Conservation (phyloP, 805 yeast species). For the Myxozyma melibiosi region DNA sequence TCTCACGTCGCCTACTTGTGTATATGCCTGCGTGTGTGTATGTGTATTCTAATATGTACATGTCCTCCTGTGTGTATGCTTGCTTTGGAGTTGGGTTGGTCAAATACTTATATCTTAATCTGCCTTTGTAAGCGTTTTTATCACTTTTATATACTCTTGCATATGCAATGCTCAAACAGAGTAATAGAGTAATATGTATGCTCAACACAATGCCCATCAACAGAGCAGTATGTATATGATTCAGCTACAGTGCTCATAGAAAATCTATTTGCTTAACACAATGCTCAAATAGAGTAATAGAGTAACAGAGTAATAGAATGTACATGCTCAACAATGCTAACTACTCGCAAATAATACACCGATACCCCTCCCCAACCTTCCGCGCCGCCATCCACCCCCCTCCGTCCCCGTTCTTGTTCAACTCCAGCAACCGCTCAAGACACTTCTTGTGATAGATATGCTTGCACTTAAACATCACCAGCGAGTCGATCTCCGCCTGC, state of each 20-base stretch:
- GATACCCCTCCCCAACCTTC: slow-evolving; percentile 28
- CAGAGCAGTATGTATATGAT: no score
- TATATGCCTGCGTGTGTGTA: not conserved
- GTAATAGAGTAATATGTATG: no score
- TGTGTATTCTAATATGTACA: not conserved
- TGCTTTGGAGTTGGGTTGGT: not conserved
- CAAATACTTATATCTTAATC: not conserved
- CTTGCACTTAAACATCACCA: slow-evolving; percentile 34
- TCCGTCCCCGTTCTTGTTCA: slow-evolving; percentile 9
- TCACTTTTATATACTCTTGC: no score
- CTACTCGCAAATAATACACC: slow-evolving; percentile 24
- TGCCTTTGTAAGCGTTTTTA: not conserved
- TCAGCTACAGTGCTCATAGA: no score
- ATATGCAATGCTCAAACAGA: no score
- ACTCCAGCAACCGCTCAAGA: slow-evolving; percentile 24
- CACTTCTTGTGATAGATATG: slow-evolving; percentile 34
- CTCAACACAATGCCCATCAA: no score
- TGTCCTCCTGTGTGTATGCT: not conserved
- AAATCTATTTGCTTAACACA: not conserved
- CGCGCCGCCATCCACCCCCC: slow-evolving; percentile 14
- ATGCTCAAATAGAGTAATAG: not conserved
- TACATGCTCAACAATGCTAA: not conserved
- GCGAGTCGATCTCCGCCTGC: slow-evolving; percentile 23
- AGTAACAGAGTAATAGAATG: not conserved
- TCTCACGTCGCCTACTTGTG: not conserved